Percentiles rank a stretch among this genome's conserved stretches.
phyloP scores from a whole-genome alignment of 1,284 basidiomycete genomes.

The Sanghuangporus baumii region DNA sequence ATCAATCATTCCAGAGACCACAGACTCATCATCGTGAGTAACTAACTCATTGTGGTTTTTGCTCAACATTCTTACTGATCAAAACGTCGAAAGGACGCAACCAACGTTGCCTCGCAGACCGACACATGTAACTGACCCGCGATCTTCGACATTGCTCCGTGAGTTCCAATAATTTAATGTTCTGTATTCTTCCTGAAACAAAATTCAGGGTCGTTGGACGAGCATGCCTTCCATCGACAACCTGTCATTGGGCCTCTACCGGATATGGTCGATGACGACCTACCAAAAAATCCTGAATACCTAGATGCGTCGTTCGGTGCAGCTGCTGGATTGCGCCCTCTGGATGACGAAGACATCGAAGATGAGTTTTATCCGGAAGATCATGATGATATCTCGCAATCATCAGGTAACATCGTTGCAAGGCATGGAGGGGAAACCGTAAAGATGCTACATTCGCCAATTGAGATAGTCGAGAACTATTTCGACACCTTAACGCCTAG shows the following conservation, averaged over 20 bases:
- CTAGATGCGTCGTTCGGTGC: conserved; percentile 78
- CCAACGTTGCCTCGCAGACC: conserved; percentile 30
- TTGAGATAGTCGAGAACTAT: conserved; percentile 64
- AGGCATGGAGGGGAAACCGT: conserved; percentile 81
- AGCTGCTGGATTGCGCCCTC: conserved; percentile 67
- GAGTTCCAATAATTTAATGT: conserved; percentile 15
- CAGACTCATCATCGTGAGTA: conserved; percentile 34
- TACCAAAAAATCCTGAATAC: conserved; percentile 86
- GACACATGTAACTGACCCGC: conserved; percentile 30
- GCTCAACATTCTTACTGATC: neutral
- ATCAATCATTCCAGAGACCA: conserved; percentile 33
- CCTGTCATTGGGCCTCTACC: conserved; percentile 73
- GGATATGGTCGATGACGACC: conserved; percentile 89
- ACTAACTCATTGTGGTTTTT: neutral
- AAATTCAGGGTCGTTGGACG: conserved; percentile 52
- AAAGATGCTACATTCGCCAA: conserved; percentile 57
- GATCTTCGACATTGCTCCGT: conserved; percentile 11
- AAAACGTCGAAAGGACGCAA: neutral
- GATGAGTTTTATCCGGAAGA: conserved; percentile 54
- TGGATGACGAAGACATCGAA: conserved; percentile 67
- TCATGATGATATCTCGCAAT: conserved; percentile 26
- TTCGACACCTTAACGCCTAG: conserved; percentile 66
- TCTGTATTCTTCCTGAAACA: neutral
- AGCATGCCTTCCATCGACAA: conserved; percentile 70
- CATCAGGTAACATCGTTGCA: conserved; percentile 39